A percentile compares a stretch with the other conserved stretches of the same genome.
Evolutionary conservation across 345 rosid species (phyloP).

Genomic region (Dimocarpus longan): DNA sequence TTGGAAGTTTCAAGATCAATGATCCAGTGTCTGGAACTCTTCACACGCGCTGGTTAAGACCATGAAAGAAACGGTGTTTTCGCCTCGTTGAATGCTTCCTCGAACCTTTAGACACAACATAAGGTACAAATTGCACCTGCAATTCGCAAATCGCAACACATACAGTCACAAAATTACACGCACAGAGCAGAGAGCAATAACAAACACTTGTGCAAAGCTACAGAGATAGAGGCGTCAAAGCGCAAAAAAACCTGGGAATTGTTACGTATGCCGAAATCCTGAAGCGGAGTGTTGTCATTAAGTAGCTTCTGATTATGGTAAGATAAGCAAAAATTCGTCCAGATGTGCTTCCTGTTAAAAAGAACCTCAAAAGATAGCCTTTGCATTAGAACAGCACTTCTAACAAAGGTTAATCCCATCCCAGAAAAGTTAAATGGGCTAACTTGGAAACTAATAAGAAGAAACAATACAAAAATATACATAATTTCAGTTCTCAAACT

Average conservation of each 20-base stretch:
- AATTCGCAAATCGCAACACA: not conserved
- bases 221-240: not conserved
- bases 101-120: slow-evolving; percentile 53
- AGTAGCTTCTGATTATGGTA: slow-evolving; percentile 67
- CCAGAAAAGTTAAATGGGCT: too few relatives aligned
- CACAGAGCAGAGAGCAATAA: not conserved
- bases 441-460: not conserved
- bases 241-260: slow-evolving; percentile 71
- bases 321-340: slow-evolving; percentile 75
- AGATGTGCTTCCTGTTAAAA: slow-evolving; percentile 72
- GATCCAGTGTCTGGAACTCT: not conserved
- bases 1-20: too few relatives aligned
- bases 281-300: slow-evolving; percentile 59
- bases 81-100: slow-evolving; percentile 66
- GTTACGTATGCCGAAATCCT: slow-evolving; percentile 71
- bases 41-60: slow-evolving; percentile 49
- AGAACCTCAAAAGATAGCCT: not conserved
- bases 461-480: not conserved
- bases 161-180: not conserved
- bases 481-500: not conserved
- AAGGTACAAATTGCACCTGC: slow-evolving; percentile 67
- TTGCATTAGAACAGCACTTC: not conserved
- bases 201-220: not conserved
- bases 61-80: slow-evolving; percentile 81
- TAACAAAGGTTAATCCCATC: too few relatives aligned